Evolutionary conservation across 78 protist genomes (phyloP), one percentile per base, ranked within the genome.

Genomic region (Dictyostelium citrinum): DNA sequence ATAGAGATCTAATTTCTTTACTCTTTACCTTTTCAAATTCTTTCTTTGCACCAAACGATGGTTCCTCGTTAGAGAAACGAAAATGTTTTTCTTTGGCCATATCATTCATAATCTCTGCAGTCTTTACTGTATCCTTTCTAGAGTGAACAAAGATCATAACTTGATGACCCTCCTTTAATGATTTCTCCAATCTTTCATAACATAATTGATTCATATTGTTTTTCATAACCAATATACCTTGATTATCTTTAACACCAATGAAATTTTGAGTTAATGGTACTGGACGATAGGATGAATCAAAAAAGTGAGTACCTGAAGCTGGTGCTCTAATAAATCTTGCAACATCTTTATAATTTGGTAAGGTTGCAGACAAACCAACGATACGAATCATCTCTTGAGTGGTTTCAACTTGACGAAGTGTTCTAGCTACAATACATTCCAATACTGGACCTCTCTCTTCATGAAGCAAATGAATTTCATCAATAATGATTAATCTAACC

Each of bases 311-410:
- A 5, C 99, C 99, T 12, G 81, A 72, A n/a, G 72, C 37, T 5
- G 95, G 91, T 22, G 97, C 98, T 24, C 98, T 79, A 46, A 99
- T 95, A 92, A 99, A 99, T 29, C 64, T 49, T 10, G 99, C 99
- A 5, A 99, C 99, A 61, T 99, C 99, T 24, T 95, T 43, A 90
- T 99, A 99, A 97, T 99, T 99, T 33, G 99, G 99, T 24, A 99
- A 96, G 4, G 99, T 99, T 29, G 99, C 99, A 20, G 99, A 96
- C 12, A 99, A 98, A 20, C 99, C 99, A 24, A 99, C 99, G 27
- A 99, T 90, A n/a, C 99, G 91, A 74, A 98, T 98, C 98, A 96
- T 96, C n/a, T 45, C 64, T 88, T 99, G 99, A 22, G 98, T 45
- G 10, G 93, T 31, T 93, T 99, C 99, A 35, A 98, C 98, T 41